phyloP scores from a whole-genome alignment of 306 rosid species.

The Chamaecrista fasciculata region DNA sequence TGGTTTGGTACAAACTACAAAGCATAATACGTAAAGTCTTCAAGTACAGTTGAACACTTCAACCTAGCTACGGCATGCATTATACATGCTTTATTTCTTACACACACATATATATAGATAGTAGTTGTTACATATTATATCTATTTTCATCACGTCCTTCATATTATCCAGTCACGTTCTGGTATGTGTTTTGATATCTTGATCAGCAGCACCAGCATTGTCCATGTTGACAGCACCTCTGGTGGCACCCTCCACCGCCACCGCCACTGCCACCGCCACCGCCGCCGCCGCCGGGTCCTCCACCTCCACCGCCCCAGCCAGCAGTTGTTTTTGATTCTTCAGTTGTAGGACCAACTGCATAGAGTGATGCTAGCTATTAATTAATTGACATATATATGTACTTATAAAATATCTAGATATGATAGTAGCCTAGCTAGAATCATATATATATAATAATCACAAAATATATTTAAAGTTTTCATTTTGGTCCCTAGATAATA shows the following conservation, averaged over 20 bases:
- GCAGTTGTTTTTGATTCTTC: neutral
- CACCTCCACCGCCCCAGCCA: neutral
- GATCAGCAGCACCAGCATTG: neutral
- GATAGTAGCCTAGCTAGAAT: neutral
- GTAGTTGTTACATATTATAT: neutral
- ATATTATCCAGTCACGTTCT: no score
- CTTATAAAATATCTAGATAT: no score
- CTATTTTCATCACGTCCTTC: no score
- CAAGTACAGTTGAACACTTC: no score
- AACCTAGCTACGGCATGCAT: neutral
- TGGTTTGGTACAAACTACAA: no score
- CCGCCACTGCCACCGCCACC: neutral
- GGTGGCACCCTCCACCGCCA: neutral
- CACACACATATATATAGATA: neutral
- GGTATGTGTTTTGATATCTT: neutral
- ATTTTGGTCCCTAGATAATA: no score
- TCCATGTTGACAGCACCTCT: neutral
- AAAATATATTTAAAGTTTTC: no score
- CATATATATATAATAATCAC: no score
- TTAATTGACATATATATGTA: no score
- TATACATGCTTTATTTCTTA: neutral
- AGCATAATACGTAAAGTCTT: no score
- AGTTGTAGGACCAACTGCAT: neutral
- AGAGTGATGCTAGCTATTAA: neutral
- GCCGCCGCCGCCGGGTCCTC: neutral